Evolutionary conservation across 2,329 filamentous ascomycete species (phyloP), one percentile per base, ranked within the genome.

Genomic region (Drechslerella dactyloides): DNA sequence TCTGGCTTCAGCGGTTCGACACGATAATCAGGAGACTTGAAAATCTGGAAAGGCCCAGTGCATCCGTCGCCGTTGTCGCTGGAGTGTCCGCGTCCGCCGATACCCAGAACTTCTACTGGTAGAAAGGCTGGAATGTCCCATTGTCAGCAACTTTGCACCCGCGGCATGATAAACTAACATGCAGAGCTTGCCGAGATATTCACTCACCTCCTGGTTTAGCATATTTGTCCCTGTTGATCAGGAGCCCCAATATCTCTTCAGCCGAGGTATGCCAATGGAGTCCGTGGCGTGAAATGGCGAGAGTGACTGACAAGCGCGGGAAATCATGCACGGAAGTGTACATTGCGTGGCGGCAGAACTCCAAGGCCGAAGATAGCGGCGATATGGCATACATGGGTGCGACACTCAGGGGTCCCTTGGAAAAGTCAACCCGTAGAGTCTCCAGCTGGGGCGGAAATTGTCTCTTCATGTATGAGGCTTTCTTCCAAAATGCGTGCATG

Each of bases 1-100:
- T n/a, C n/a, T n/a, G n/a, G n/a, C n/a, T n/a, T n/a, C n/a, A n/a
- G n/a, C n/a, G n/a, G n/a, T 8, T 33, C 27, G 27, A 33, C 8
- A 4, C 27, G 27, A 8, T 33, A 33, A 33, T 33, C 27, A 3
- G 40, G 0, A 46, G 2, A 13, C 15, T 17, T 13, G 13, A 52
- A 15, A 2, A n/a, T 37, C n/a, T 57, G 64, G 35, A 69, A 69
- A 3, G 57, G 64, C 27, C 64, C 57, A 13, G 42, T 10, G 57
- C 57, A 69, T 6, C 52, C 60, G n/a, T 51, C 35, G 0, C 27
- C 27, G 8, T 33, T 8, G 4, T 4, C 27, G 27, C 8, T 33
- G 4, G 27, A 8, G 3, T 8, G 27, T 33, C 27, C 27, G 8
- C 4, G 8, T 8, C 27, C 8, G 8, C 27, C 4, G 27, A 33